Percentiles rank a stretch among this genome's conserved stretches.
Evolutionary conservation across 768 basidiomycete genomes (phyloP).

Genomic region (Lentinula detonsa): DNA sequence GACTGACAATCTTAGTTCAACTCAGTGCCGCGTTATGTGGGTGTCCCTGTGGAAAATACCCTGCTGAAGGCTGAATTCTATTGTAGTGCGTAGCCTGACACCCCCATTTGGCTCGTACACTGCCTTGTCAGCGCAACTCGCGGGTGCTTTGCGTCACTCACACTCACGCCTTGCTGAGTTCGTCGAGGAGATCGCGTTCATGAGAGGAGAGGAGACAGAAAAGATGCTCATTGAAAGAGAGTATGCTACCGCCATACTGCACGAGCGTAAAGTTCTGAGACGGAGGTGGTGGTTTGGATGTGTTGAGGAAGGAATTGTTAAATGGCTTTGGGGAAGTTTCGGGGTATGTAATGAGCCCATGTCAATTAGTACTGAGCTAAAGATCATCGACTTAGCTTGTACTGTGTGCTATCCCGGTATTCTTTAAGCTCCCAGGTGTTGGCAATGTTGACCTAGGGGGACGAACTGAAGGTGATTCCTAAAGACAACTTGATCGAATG

Average conservation of each 20-base stretch:
- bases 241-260: slow-evolving; percentile 78
- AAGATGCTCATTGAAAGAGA: slow-evolving; percentile 87
- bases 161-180: slow-evolving; percentile 90
- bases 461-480: slow-evolving; percentile 72
- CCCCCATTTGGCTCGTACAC: slow-evolving; percentile 92
- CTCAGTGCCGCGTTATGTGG: slow-evolving; percentile 73
- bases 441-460: slow-evolving; percentile 66
- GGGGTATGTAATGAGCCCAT: slow-evolving; percentile 50
- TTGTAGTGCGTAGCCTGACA: slow-evolving; percentile 78
- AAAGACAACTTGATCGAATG: background rate
- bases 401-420: slow-evolving; percentile 91
- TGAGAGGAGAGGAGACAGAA: slow-evolving; percentile 84
- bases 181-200: slow-evolving; percentile 84
- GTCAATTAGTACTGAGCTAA: slow-evolving; percentile 9
- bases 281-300: slow-evolving; percentile 88
- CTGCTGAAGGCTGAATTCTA: background rate
- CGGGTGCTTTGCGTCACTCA: slow-evolving; percentile 85
- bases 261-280: slow-evolving; percentile 74
- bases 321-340: slow-evolving; percentile 95
- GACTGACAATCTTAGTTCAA: slow-evolving; percentile 82
- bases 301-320: slow-evolving; percentile 92
- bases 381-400: slow-evolving; percentile 45
- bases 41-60: slow-evolving; percentile 20
- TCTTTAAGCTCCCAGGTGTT: slow-evolving; percentile 78
- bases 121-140: slow-evolving; percentile 79